A percentile compares a stretch with the other conserved stretches of the same genome.
phyloP scores from a whole-genome alignment of 345 rosid genomes.

The Trapa bicornis region DNA sequence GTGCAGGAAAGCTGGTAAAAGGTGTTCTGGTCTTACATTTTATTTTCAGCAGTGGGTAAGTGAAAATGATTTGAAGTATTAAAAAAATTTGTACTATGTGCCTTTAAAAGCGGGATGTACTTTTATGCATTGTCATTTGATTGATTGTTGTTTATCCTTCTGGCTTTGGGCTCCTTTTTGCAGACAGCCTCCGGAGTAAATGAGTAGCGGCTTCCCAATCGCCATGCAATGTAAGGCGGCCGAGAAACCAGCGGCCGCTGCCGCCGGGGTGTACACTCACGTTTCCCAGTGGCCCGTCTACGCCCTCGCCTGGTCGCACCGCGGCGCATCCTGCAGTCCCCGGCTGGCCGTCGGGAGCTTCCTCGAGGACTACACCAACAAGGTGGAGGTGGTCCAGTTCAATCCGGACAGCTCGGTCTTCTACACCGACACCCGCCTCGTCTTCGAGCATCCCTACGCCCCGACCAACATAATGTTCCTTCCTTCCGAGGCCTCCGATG shows the following conservation, averaged over 20 bases:
- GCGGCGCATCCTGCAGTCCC: constrained; percentile 17
- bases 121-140: not conserved
- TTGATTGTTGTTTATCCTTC: not conserved
- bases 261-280: constrained; percentile 32
- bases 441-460: constrained; percentile 51
- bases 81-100: not conserved
- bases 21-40: not conserved
- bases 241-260: constrained; percentile 9
- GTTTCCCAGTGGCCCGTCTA: constrained; percentile 40
- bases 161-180: no score
- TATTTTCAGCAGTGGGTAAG: no score
- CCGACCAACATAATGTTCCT: constrained; percentile 48
- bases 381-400: constrained; percentile 41
- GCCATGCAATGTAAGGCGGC: constrained; percentile 27
- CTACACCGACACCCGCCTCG: constrained; percentile 28
- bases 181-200: not conserved
- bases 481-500: constrained; percentile 30
- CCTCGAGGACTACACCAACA: constrained; percentile 42
- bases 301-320: constrained; percentile 42
- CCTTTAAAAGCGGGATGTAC: no score
- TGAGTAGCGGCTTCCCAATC: not conserved
- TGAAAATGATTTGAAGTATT: no score
- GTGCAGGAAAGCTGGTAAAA: not conserved
- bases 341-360: constrained; percentile 50
- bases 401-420: constrained; percentile 22